Conservation (phyloP, 2,329 filamentous ascomycete species). For the Pseudohalonectria lignicola region DNA sequence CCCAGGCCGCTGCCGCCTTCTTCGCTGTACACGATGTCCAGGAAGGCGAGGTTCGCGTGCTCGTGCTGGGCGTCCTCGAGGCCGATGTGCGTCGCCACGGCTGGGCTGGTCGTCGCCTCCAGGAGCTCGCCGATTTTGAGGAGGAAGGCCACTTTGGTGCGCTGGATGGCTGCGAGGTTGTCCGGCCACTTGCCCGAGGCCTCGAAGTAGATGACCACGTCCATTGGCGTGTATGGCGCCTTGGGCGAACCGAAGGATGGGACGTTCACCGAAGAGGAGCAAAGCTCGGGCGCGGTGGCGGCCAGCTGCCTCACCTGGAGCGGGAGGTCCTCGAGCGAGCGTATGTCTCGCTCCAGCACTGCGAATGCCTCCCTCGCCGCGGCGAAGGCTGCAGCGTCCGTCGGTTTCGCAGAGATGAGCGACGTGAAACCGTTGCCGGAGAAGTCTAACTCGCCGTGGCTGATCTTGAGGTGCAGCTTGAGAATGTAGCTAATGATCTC, state of each 20-base stretch:
- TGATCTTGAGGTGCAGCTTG: conserved; percentile 42
- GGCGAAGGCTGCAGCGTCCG: conserved; percentile 52
- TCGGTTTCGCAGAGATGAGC: conserved; percentile 31
- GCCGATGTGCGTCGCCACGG: conserved; percentile 59
- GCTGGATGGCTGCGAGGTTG: conserved; percentile 79
- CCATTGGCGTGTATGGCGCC: conserved; percentile 45
- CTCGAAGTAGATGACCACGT: conserved; percentile 84
- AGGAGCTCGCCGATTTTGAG: conserved; percentile 66
- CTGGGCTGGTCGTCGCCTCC: conserved; percentile 40
- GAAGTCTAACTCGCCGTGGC: conserved; percentile 40
- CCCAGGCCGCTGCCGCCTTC: no score
- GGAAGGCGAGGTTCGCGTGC: conserved; percentile 65
- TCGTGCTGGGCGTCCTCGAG: conserved; percentile 64
- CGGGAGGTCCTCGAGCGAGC: conserved; percentile 70
- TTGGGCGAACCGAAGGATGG: conserved; percentile 36
- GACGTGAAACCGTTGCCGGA: conserved; percentile 36
- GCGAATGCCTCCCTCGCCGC: conserved; percentile 59
- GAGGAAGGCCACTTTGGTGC: conserved; percentile 85
- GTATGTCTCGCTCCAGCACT: conserved; percentile 64
- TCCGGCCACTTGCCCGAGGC: conserved; percentile 91
- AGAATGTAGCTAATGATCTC: conserved; percentile 69
- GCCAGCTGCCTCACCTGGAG: conserved; percentile 76
- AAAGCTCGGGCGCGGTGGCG: conserved; percentile 59
- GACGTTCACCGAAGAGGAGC: conserved; percentile 55
- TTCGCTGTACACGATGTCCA: conserved; percentile 70